Evolutionary conservation across 805 yeast species (phyloP), one percentile per base, ranked within the genome.

Genomic region (Pichia nakasei): DNA sequence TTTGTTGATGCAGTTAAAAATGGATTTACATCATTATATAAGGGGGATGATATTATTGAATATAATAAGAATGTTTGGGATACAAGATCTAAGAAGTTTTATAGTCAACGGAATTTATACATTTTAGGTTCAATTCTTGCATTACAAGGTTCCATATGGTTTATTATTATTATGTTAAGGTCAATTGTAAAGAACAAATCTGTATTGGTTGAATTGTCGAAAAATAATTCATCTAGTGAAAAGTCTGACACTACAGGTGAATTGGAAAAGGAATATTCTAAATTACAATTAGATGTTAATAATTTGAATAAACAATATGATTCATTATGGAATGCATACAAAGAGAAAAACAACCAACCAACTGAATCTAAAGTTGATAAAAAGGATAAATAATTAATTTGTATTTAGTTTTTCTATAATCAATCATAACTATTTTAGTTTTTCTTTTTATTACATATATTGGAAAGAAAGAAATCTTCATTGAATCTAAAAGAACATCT

Each of bases 101-200:
- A 74, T 49, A 67, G 78, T n/a, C 80, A 76, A 52, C 64, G 82
- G 45, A 76, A 76, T 54, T 59, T 76, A 60, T 76, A 76, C 55
- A 63, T 76, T 44, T 69, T 73, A 13, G 80, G 80, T 6, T 78
- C 78, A 4, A 73, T 75, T 7, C 58, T 74, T 45, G 74, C 73
- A 51, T 63, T 72, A 46, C 68, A 61, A 39, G 41, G 70, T 35
- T 71, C 77, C 0, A 66, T 75, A 38, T 60, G 57, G 44, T 74
- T 75, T 18, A 70, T 71, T 39, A 59, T 65, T 20, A 52, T 66
- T 20, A 62, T 75, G 43, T 58, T 76, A 42, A 65, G 63, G 46
- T 70, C 73, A 50, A 57, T 72, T 56, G 75, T 73, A 22, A 61
- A 56, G 42, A 60, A 61, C 45, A 61, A 64, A 51, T 48, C 49